These are phyloP conservation scores for Macaranga tanarius DNA, from an alignment of 441 rosid genomes.

Conservation along the genomic window DNA sequence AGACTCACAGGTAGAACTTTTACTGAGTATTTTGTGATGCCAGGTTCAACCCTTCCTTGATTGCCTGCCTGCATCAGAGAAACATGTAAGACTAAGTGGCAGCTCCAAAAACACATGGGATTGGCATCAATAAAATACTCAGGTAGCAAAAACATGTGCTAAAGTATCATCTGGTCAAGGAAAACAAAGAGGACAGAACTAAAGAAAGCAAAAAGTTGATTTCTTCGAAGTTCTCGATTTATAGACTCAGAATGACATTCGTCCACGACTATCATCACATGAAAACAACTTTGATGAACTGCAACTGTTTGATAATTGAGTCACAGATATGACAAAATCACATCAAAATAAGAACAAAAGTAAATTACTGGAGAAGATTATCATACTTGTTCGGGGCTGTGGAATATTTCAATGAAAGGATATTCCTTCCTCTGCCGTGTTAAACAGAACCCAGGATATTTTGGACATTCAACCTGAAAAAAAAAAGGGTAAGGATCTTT, in stretches of 20 bases:
- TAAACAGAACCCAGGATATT: slow-evolving; percentile 91
- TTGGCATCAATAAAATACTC: background rate
- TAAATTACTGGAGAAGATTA: background rate
- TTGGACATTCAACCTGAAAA: slow-evolving; percentile 94
- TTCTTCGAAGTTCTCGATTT: background rate
- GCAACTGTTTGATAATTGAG: background rate
- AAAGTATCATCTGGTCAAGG: background rate
- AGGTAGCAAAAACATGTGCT: background rate
- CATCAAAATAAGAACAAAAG: slow-evolving; percentile 12
- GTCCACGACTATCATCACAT: slow-evolving; percentile 1
- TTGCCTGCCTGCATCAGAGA: slow-evolving; percentile 53
- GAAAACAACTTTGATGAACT: background rate
- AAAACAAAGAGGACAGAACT: background rate
- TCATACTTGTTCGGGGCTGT: slow-evolving; percentile 75
- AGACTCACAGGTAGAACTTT: slow-evolving; percentile 86
- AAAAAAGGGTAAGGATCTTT: slow-evolving; percentile 17
- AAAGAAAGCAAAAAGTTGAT: background rate
- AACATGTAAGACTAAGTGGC: background rate
- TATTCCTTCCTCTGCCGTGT: slow-evolving; percentile 84
- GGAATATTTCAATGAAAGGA: slow-evolving; percentile 91
- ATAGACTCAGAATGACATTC: background rate
- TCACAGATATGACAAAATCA: background rate
- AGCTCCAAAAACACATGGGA: background rate
- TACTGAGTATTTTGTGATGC: slow-evolving; percentile 64
- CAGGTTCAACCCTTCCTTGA: slow-evolving; percentile 67